Conservation (phyloP, 148 eudicot species). For the Rhododendron mucronatum region DNA sequence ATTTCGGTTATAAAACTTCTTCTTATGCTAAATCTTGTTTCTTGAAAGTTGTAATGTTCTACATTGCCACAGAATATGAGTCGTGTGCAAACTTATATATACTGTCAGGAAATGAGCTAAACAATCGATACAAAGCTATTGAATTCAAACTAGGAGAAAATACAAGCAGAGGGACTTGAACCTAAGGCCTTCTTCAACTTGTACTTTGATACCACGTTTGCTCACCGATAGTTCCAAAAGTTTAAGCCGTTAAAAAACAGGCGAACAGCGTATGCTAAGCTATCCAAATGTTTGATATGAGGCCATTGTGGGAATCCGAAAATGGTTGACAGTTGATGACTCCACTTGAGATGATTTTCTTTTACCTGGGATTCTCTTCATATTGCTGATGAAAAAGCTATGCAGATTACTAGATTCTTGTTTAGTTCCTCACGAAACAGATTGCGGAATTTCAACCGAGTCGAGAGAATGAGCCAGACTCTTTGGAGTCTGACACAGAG, state of each 20-base stretch:
- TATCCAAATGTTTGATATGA: not conserved
- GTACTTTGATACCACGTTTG: too few species aligned
- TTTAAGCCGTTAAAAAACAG: not conserved
- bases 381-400: not conserved
- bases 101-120: too few species aligned
- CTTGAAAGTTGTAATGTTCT: not conserved
- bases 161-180: too few species aligned
- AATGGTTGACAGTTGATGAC: not conserved
- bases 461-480: not conserved
- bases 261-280: not conserved
- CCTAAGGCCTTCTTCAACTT: too few species aligned
- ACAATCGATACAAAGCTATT: too few species aligned
- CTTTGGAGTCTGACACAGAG: too few species aligned
- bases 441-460: not conserved
- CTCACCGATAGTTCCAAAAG: not conserved
- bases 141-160: too few species aligned
- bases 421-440: not conserved
- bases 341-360: not conserved
- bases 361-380: not conserved
- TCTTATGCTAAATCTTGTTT: constrained; percentile 30
- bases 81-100: too few species aligned
- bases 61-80: not conserved
- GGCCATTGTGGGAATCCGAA: not conserved
- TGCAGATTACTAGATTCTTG: not conserved
- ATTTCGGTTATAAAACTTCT: constrained; percentile 37